Conservation (phyloP, 2,329 filamentous ascomycete species). For the Pseudocercospora fijiensis region DNA sequence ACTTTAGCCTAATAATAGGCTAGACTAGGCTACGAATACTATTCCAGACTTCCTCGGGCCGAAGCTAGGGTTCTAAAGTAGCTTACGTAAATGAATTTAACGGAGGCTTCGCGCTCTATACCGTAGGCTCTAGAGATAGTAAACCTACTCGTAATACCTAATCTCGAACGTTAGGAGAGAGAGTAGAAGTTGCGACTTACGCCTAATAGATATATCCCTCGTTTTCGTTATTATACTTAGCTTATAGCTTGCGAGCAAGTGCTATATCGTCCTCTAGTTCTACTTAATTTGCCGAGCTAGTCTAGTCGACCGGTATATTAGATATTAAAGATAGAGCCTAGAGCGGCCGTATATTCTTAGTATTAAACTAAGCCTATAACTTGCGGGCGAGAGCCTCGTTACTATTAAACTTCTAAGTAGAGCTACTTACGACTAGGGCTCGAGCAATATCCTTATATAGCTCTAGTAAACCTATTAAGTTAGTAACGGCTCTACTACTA, state of each 20-base stretch:
- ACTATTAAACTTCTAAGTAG: background rate
- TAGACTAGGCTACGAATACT: background rate
- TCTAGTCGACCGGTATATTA: background rate
- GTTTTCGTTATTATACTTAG: conserved; percentile 6
- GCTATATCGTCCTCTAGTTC: conserved; percentile 5
- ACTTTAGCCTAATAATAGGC: conserved; percentile 5
- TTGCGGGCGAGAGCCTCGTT: conserved; percentile 12
- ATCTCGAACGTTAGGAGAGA: background rate
- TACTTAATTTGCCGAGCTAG: background rate
- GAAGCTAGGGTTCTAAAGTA: background rate
- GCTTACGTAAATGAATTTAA: background rate
- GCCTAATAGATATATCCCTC: background rate
- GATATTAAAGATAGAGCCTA: background rate
- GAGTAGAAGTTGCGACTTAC: background rate
- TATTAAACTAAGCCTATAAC: conserved; percentile 1
- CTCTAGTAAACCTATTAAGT: conserved; percentile 12
- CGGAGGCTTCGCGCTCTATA: background rate
- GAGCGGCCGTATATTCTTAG: background rate
- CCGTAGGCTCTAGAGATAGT: background rate
- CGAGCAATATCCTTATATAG: background rate
- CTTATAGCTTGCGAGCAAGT: conserved; percentile 13
- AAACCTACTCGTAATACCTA: background rate
- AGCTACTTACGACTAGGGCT: background rate
- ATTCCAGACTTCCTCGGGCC: background rate
- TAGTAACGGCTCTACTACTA: background rate